These are phyloP conservation scores for Lachnellula willkommii DNA, from an alignment of 2,329 filamentous ascomycete species.

Conservation along the genomic window DNA sequence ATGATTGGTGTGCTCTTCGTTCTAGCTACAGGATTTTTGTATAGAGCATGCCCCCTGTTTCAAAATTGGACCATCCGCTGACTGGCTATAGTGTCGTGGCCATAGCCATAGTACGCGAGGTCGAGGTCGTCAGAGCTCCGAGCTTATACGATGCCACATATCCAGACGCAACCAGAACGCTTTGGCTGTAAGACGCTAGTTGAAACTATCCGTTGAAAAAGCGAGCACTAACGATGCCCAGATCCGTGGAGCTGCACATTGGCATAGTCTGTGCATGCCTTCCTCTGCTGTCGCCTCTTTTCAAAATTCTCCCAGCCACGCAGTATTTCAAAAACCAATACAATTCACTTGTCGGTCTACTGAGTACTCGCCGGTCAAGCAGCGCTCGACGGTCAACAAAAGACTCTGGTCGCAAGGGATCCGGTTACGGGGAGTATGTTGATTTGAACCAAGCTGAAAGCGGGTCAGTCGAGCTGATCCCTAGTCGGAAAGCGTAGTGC, in stretches of 20 bases:
- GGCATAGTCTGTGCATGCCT: background rate
- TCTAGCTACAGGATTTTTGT: background rate
- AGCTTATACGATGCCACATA: background rate
- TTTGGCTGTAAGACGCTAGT: background rate
- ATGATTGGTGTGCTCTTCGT: background rate
- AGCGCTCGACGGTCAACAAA: background rate
- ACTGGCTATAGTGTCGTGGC: background rate
- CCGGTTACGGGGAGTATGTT: too few relatives aligned
- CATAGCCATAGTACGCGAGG: background rate
- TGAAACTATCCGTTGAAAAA: background rate
- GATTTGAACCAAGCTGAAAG: too few relatives aligned
- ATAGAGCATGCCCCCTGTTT: background rate
- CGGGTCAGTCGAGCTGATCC: too few relatives aligned
- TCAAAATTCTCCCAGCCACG: background rate
- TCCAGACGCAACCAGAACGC: background rate
- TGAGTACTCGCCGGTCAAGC: background rate
- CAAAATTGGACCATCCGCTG: background rate
- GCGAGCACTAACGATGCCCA: background rate
- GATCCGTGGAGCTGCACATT: background rate
- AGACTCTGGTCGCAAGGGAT: too few relatives aligned
- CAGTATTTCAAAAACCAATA: background rate
- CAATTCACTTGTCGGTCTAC: background rate
- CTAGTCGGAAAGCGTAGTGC: too few relatives aligned
- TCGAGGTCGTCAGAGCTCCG: background rate
- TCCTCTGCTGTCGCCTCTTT: background rate